A percentile compares a stretch with the other conserved stretches of the same genome.
Evolutionary conservation across 345 rosid genomes (phyloP).

Genomic region (Populus euphratica): DNA sequence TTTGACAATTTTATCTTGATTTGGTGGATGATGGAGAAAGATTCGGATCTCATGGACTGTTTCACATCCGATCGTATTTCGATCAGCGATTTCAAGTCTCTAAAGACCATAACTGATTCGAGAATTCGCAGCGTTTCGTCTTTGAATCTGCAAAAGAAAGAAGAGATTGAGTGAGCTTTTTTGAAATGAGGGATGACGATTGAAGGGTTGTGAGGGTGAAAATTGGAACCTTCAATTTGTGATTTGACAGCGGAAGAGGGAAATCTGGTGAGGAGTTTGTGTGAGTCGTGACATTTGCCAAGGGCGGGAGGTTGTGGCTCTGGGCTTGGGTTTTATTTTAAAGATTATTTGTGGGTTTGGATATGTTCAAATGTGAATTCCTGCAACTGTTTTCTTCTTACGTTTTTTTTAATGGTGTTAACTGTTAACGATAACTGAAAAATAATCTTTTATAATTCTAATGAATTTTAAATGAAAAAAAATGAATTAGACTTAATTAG

Average conservation of each 20-base stretch:
- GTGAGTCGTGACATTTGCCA: constrained; percentile 19
- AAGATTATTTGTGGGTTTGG: too few relatives aligned
- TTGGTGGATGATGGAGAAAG: constrained; percentile 34
- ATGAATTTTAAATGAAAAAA: too few relatives aligned
- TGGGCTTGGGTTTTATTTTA: too few relatives aligned
- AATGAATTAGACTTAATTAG: too few relatives aligned
- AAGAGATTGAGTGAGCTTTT: neutral
- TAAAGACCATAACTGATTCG: constrained; percentile 47
- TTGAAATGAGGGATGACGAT: neutral
- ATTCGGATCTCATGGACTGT: constrained; percentile 55
- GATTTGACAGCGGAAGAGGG: constrained; percentile 48
- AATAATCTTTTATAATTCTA: too few relatives aligned
- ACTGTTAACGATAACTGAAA: too few relatives aligned
- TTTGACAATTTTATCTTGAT: constrained; percentile 37
- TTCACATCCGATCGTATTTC: constrained; percentile 41
- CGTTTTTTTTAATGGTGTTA: too few relatives aligned
- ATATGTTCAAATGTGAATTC: neutral
- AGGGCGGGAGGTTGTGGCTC: neutral
- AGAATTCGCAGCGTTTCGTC: constrained; percentile 57
- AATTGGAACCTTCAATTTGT: constrained; percentile 41
- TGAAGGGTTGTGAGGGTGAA: neutral
- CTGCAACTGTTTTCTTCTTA: neutral
- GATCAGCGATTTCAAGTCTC: constrained; percentile 41
- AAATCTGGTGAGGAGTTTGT: constrained; percentile 30
- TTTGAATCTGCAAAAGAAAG: constrained; percentile 46